Evolutionary conservation across 768 basidiomycete genomes (phyloP).

Genomic region (Paxillus rubicundulus): DNA sequence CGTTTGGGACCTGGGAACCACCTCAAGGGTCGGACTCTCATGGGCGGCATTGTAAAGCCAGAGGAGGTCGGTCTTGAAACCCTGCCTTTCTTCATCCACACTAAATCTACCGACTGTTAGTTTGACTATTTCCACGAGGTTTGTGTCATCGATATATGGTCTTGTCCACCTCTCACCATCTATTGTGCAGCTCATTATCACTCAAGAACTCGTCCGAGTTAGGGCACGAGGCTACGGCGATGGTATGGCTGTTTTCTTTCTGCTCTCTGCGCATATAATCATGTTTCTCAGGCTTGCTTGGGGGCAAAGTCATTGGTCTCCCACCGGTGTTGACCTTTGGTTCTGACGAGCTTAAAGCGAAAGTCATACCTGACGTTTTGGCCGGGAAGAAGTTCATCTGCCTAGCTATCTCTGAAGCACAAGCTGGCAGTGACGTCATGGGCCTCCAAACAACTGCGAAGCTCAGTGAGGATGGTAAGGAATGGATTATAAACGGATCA

Average conservation of each 20-base stretch:
- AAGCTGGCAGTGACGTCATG: conserved; percentile 67
- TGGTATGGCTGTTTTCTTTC: conserved; percentile 33
- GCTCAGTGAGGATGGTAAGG: conserved; percentile 63
- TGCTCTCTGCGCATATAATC: not conserved
- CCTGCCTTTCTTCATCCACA: conserved; percentile 2
- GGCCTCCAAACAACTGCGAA: conserved; percentile 61
- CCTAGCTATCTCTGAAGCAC: conserved; percentile 74
- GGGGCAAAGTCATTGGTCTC: conserved; percentile 66
- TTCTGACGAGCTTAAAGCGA: conserved; percentile 47
- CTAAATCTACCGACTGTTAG: conserved; percentile 29
- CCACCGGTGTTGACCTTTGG: conserved; percentile 74
- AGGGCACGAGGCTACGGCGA: conserved; percentile 66
- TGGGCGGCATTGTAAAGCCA: conserved; percentile 71
- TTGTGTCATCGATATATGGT: conserved; percentile 34
- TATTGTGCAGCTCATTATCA: conserved; percentile 49
- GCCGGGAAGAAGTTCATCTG: conserved; percentile 68
- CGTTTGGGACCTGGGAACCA: conserved; percentile 89
- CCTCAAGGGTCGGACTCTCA: conserved; percentile 69
- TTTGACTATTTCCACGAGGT: conserved; percentile 73
- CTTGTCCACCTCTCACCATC: not conserved
- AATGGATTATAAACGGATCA: conserved; percentile 70
- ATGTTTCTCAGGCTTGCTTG: conserved; percentile 37
- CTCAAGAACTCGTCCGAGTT: conserved; percentile 58
- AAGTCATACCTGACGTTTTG: conserved; percentile 49
- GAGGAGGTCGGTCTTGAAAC: conserved; percentile 51